A percentile compares a stretch with the other conserved stretches of the same genome.
phyloP scores from a whole-genome alignment of 2,329 filamentous ascomycete species.

The Nemania sp. region DNA sequence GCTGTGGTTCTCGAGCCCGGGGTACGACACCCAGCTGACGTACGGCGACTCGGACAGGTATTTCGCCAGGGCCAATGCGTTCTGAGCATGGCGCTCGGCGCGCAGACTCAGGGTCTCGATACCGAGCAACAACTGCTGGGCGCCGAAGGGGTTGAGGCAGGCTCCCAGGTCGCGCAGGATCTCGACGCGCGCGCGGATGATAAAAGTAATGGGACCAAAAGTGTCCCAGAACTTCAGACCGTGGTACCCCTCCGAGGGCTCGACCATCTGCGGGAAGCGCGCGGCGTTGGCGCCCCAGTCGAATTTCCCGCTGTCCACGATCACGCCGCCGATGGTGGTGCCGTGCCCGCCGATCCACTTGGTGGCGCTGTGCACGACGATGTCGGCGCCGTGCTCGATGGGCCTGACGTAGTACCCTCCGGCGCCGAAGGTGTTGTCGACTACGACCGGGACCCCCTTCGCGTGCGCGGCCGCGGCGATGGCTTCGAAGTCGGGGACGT shows the following conservation, averaged over 20 bases:
- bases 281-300: slow-evolving; percentile 85
- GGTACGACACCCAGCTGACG: slow-evolving; percentile 93
- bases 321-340: slow-evolving; percentile 84
- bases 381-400: slow-evolving; percentile 89
- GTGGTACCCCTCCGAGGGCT: slow-evolving; percentile 88
- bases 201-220: slow-evolving; percentile 80
- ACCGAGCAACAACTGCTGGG: slow-evolving; percentile 88
- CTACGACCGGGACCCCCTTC: slow-evolving; percentile 67
- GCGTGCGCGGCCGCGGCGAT: slow-evolving; percentile 79
- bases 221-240: slow-evolving; percentile 94
- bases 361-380: slow-evolving; percentile 90
- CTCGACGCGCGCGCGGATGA: slow-evolving; percentile 85
- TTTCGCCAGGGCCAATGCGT: slow-evolving; percentile 76
- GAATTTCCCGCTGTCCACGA: slow-evolving; percentile 89
- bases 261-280: slow-evolving; percentile 90
- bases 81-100: slow-evolving; percentile 82
- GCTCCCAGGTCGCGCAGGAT: slow-evolving; percentile 85
- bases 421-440: slow-evolving; percentile 95
- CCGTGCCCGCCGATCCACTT: slow-evolving; percentile 98
- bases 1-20: slow-evolving; percentile 79
- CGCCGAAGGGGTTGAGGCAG: slow-evolving; percentile 83
- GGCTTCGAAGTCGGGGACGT: slow-evolving; percentile 86
- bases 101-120: slow-evolving; percentile 88
- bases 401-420: slow-evolving; percentile 87
- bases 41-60: slow-evolving; percentile 83